Percentiles rank a stretch among this genome's conserved stretches.
Conservation (phyloP, 257 asterid genomes). For the Catharanthus roseus region DNA sequence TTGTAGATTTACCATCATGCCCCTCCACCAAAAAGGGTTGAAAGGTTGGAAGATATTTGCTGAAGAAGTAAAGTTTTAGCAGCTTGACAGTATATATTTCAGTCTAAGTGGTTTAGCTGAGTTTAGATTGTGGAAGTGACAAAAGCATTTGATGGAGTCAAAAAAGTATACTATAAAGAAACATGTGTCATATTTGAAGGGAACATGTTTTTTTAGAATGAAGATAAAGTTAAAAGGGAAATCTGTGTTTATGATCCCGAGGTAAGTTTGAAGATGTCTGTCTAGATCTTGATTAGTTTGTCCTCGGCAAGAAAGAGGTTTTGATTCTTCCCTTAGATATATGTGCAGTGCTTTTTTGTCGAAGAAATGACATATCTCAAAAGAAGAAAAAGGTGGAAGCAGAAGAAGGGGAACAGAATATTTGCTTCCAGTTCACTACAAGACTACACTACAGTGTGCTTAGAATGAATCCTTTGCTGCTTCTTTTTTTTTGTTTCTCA, state of each 20-base stretch:
- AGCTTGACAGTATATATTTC: not conserved
- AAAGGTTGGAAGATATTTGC: slow-evolving; percentile 25
- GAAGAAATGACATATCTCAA: slow-evolving; percentile 5
- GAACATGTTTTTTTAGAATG: slow-evolving; percentile 21
- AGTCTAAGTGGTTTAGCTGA: slow-evolving; percentile 5
- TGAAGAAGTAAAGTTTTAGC: slow-evolving; percentile 15
- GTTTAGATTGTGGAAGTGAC: slow-evolving; percentile 21
- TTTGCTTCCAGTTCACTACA: slow-evolving; percentile 1
- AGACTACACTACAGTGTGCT: not conserved
- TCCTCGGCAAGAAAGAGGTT: slow-evolving; percentile 6
- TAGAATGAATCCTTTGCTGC: not conserved
- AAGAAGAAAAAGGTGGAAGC: not conserved
- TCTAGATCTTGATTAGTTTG: slow-evolving; percentile 12
- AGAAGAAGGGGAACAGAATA: not conserved
- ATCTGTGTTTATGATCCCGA: slow-evolving; percentile 21
- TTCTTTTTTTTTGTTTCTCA: not conserved
- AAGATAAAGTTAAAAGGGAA: slow-evolving; percentile 25
- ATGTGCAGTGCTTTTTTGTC: not conserved
- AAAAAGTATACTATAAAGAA: slow-evolving; percentile 14
- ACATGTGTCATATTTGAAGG: slow-evolving; percentile 22
- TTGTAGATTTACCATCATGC: not conserved
- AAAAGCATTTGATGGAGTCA: slow-evolving; percentile 22
- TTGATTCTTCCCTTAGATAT: slow-evolving; percentile 1
- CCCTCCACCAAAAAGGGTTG: not conserved
- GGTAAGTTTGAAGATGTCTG: slow-evolving; percentile 17